phyloP scores from a whole-genome alignment of 495 filamentous ascomycete genomes.

The Daldinia childiae region DNA sequence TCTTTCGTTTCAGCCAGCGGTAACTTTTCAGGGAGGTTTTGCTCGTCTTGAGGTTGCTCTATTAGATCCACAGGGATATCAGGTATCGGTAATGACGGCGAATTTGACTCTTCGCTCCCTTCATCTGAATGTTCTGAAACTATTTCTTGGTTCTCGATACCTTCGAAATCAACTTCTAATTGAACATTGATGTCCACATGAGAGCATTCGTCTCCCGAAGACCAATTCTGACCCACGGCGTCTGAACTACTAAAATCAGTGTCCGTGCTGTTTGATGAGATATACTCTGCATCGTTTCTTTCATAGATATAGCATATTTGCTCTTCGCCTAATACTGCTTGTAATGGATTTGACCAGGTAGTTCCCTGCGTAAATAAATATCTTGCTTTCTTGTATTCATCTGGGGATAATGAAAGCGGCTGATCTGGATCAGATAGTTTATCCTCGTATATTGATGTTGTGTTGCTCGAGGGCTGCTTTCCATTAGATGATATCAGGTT shows the following conservation, averaged over 20 bases:
- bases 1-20: not conserved
- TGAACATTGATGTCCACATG: not conserved
- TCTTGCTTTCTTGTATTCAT: slow-evolving; percentile 6
- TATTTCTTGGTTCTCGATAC: not conserved
- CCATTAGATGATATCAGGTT: not conserved
- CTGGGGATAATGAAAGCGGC: slow-evolving; percentile 1
- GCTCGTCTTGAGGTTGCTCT: not conserved
- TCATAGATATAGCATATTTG: slow-evolving; percentile 1
- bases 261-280: slow-evolving; percentile 12
- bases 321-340: slow-evolving; percentile 13
- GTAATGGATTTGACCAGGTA: slow-evolving; percentile 3
- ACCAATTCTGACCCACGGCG: not conserved
- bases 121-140: not conserved
- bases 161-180: not conserved
- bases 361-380: not conserved
- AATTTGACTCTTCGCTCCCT: not conserved
- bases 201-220: not conserved
- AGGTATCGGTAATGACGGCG: not conserved
- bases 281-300: not conserved
- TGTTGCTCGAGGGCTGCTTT: not conserved
- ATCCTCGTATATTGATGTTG: not conserved
- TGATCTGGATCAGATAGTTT: not conserved
- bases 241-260: not conserved
- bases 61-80: not conserved
- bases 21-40: not conserved